Percentiles rank a stretch among this genome's conserved stretches.
phyloP scores from a whole-genome alignment of 371 early-diverging fungal species.

The Mucor piriformis region DNA sequence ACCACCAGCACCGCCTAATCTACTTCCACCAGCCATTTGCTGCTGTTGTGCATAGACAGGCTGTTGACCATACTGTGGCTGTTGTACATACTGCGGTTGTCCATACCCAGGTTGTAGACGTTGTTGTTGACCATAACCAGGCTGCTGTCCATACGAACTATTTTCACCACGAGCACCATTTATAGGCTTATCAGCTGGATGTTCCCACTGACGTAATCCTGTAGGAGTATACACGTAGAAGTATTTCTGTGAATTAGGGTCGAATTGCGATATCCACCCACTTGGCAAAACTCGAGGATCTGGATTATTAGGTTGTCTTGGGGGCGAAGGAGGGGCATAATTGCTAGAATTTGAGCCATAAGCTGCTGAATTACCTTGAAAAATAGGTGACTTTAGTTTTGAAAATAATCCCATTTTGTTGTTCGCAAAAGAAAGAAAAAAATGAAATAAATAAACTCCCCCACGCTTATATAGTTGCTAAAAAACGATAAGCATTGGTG shows the following conservation, averaged over 20 bases:
- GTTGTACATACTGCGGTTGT: slow-evolving; percentile 10
- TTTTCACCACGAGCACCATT: slow-evolving; percentile 20
- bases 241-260: slow-evolving; percentile 39
- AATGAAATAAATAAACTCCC: too few species aligned
- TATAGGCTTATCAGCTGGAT: slow-evolving; percentile 43
- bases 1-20: slow-evolving; percentile 5
- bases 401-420: slow-evolving; percentile 50
- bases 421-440: too few species aligned
- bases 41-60: slow-evolving; percentile 8
- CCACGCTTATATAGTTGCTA: too few species aligned
- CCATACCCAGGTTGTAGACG: slow-evolving; percentile 21
- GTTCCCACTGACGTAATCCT: slow-evolving; percentile 53
- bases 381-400: slow-evolving; percentile 21
- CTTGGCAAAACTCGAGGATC: slow-evolving; percentile 37
- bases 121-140: slow-evolving; percentile 19
- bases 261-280: slow-evolving; percentile 54
- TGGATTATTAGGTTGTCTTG: slow-evolving; percentile 31
- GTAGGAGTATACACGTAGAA: slow-evolving; percentile 55
- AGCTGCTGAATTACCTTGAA: slow-evolving; percentile 16
- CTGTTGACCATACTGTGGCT: slow-evolving; percentile 10
- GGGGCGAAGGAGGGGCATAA: slow-evolving; percentile 46
- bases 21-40: neutral
- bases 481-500: too few species aligned
- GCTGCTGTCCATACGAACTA: slow-evolving; percentile 14
- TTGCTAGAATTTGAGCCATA: slow-evolving; percentile 17